Evolutionary conservation across 768 basidiomycete genomes (phyloP).

Genomic region (Postia placenta): DNA sequence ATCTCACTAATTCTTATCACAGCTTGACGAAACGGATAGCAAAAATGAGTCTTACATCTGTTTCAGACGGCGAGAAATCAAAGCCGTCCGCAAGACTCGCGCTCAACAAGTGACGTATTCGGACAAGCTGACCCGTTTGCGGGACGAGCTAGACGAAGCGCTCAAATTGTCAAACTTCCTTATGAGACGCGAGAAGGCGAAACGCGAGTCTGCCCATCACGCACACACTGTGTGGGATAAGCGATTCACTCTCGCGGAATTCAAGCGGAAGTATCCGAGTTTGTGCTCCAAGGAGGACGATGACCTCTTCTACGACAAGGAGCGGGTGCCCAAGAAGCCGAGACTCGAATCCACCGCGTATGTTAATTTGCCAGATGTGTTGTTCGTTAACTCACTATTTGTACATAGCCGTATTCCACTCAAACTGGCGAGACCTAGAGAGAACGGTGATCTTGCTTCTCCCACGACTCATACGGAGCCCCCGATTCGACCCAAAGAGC

Average conservation of each 20-base stretch:
- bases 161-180: constrained; percentile 68
- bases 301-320: constrained; percentile 69
- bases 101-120: constrained; percentile 85
- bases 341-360: constrained; percentile 28
- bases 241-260: constrained; percentile 64
- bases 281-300: constrained; percentile 64
- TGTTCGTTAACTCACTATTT: no score
- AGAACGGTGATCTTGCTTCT: constrained; percentile 34
- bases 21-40: constrained; percentile 89
- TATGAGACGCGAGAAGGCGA: constrained; percentile 66
- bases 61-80: constrained; percentile 92
- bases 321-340: constrained; percentile 51
- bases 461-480: constrained; percentile 41
- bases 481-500: constrained; percentile 59
- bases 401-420: constrained; percentile 44
- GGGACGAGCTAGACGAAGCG: constrained; percentile 66
- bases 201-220: constrained; percentile 57
- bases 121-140: constrained; percentile 81
- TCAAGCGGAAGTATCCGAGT: constrained; percentile 69
- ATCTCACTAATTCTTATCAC: not conserved
- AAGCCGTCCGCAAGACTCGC: constrained; percentile 90
- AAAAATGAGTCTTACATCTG: constrained; percentile 94
- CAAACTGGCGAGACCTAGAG: constrained; percentile 47
- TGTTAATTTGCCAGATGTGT: no score
- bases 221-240: constrained; percentile 72